Evolutionary conservation across 345 rosid species (phyloP).

Genomic region (Aquilaria sinensis): DNA sequence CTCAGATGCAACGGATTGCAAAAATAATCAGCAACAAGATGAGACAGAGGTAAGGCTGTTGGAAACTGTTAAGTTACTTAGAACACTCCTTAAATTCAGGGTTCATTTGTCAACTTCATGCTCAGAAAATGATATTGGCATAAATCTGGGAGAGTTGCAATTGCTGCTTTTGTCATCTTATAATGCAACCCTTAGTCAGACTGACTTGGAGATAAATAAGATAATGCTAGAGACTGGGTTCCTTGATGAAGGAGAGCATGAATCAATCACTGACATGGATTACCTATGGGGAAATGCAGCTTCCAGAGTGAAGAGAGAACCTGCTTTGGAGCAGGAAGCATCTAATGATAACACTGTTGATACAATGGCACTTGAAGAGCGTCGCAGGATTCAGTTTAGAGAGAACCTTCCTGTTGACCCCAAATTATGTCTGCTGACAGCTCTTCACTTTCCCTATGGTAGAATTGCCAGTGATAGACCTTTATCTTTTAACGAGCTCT

Average conservation of each 20-base stretch:
- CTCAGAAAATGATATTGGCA: slow-evolving; percentile 42
- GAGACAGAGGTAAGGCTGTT: slow-evolving; percentile 32
- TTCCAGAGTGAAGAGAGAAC: slow-evolving; percentile 45
- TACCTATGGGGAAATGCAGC: slow-evolving; percentile 83
- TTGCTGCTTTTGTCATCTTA: slow-evolving; percentile 76
- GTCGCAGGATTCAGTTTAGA: slow-evolving; percentile 52
- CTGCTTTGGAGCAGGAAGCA: slow-evolving; percentile 33
- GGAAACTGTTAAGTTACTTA: slow-evolving; percentile 69
- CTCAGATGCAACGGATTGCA: slow-evolving; percentile 17
- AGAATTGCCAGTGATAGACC: slow-evolving; percentile 28
- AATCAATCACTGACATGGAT: slow-evolving; percentile 40
- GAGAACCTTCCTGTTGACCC: slow-evolving; percentile 82
- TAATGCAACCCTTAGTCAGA: slow-evolving; percentile 72
- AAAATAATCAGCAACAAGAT: slow-evolving; percentile 24
- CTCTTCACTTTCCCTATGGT: slow-evolving; percentile 56
- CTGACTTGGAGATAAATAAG: slow-evolving; percentile 66
- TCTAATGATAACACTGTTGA: slow-evolving; percentile 27
- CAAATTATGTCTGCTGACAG: slow-evolving; percentile 62
- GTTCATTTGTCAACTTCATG: slow-evolving; percentile 14
- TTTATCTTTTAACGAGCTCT: slow-evolving; percentile 14
- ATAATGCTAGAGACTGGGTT: slow-evolving; percentile 59
- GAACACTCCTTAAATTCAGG: slow-evolving; percentile 38
- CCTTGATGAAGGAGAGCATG: slow-evolving; percentile 25
- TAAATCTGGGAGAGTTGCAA: slow-evolving; percentile 62
- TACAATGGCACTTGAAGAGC: slow-evolving; percentile 41